phyloP scores from a whole-genome alignment of 768 basidiomycete species.

The Boletus reticulatus region DNA sequence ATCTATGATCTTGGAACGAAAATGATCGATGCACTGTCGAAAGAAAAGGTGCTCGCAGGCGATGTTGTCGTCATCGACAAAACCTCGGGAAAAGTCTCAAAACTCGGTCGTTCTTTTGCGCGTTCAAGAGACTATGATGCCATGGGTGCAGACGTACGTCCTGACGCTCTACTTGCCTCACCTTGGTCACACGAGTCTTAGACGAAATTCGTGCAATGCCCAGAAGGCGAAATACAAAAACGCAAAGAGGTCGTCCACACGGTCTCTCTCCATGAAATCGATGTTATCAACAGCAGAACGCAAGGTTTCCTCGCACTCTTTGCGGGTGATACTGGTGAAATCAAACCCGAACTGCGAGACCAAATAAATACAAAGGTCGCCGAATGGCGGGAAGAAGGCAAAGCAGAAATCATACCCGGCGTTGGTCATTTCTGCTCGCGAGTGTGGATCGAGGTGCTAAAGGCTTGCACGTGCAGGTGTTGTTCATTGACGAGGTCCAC shows the following conservation, averaged over 20 bases:
- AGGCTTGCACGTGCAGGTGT: slow-evolving; percentile 50
- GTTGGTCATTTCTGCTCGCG: slow-evolving; percentile 44
- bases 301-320: slow-evolving; percentile 97
- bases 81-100: slow-evolving; percentile 93
- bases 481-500: slow-evolving; percentile 99
- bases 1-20: slow-evolving; percentile 98
- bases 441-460: background rate
- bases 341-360: slow-evolving; percentile 93
- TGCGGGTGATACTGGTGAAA: slow-evolving; percentile 97
- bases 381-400: slow-evolving; percentile 98
- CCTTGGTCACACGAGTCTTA: slow-evolving; percentile 31
- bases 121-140: slow-evolving; percentile 97
- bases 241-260: slow-evolving; percentile 97
- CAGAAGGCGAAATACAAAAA: slow-evolving; percentile 97
- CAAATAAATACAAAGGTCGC: slow-evolving; percentile 97
- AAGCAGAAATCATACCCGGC: slow-evolving; percentile 95
- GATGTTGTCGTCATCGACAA: slow-evolving; percentile 98
- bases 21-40: slow-evolving; percentile 97
- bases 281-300: slow-evolving; percentile 97
- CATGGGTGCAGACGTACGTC: slow-evolving; percentile 94
- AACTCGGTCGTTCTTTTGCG: slow-evolving; percentile 96
- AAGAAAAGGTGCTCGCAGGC: slow-evolving; percentile 94
- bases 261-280: slow-evolving; percentile 96
- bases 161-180: background rate
- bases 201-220: slow-evolving; percentile 98